Base-by-base conservation (phyloP, 1,139 yeast species). In the Taphrina wiesneri region DNA sequence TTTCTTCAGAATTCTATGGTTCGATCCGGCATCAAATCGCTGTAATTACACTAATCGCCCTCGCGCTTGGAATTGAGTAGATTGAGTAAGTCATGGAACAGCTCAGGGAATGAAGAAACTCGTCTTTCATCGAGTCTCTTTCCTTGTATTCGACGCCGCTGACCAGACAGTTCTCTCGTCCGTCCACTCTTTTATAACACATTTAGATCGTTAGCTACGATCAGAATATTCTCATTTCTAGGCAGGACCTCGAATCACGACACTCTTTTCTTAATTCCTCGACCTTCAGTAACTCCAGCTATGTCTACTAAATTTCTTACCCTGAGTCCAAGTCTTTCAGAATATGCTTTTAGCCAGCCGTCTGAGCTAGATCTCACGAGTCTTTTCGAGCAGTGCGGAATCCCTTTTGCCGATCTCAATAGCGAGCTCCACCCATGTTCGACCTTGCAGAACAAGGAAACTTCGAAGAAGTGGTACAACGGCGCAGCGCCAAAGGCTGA, bases 371-470 rank as follows among this genome's bases (percentile, higher is more conserved):
- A 54, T 32, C 25, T 54, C 23, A 28, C 49, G 19, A 39, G 34
- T 39, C 59, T 54, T 15, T 54, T 54, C 17, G 59, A 54, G 15
- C 59, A 54, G 49, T 54, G 59, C 21, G 59, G 59, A 19, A 54
- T 54, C 3, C 59, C 59, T n/a, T 21, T 54, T 11, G 46, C 59
- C 6, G 59, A 54, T 28, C 59, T 54, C 36, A n/a, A 26, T 13
- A 21, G 26, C 26, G 28, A 52, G 30, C 19, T 52, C 17, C 28
- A 52, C 13, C 36, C 45, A 15, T 28, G 30, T 17, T 2, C 25
- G 21, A n/a, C 45, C 15, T 23, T 45, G 19, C 30, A 19, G 15
- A 11, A 9, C 28, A 54, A 19, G 32, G 47, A 39, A 9, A 19
- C 11, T 15, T 17, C 59, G 7, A 36, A 23, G 13, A 25, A 17